Evolutionary conservation across 257 asterid species (phyloP).

Genomic region (Salvia hispanica): DNA sequence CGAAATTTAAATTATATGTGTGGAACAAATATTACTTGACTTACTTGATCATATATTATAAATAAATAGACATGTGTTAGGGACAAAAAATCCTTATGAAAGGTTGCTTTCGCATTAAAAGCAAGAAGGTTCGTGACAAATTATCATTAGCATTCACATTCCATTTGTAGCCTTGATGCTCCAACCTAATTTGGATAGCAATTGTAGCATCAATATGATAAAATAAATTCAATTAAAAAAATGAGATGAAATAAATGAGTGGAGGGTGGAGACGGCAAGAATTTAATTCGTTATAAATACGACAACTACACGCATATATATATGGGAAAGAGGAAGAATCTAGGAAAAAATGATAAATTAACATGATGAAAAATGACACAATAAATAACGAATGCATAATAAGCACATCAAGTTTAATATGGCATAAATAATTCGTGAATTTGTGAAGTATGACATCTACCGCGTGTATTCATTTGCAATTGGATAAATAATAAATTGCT

Average conservation of each 20-base stretch:
- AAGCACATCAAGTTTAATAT: too few relatives aligned
- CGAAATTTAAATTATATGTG: neutral
- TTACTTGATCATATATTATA: slow-evolving; percentile 5
- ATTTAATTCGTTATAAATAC: neutral
- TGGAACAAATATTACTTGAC: slow-evolving; percentile 1
- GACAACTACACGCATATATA: neutral
- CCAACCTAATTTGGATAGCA: slow-evolving; percentile 10
- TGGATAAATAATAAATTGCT: too few relatives aligned
- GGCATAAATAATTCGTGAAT: too few relatives aligned
- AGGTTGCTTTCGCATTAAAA: slow-evolving; percentile 38
- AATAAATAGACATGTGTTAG: slow-evolving; percentile 13
- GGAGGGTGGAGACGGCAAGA: slow-evolving; percentile 19
- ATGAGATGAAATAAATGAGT: neutral
- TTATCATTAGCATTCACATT: slow-evolving; percentile 29
- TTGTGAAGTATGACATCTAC: too few relatives aligned
- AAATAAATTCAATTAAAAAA: too few relatives aligned
- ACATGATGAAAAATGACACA: too few relatives aligned
- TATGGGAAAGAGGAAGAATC: too few relatives aligned
- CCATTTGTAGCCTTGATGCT: slow-evolving; percentile 34
- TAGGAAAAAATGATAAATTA: too few relatives aligned
- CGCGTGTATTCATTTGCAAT: too few relatives aligned
- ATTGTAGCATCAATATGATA: neutral
- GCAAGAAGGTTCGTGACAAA: slow-evolving; percentile 23
- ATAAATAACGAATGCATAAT: too few relatives aligned
- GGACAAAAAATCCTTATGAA: slow-evolving; percentile 30